Evolutionary conservation across 345 rosid species (phyloP).

Genomic region (Streptanthus diversifolius): DNA sequence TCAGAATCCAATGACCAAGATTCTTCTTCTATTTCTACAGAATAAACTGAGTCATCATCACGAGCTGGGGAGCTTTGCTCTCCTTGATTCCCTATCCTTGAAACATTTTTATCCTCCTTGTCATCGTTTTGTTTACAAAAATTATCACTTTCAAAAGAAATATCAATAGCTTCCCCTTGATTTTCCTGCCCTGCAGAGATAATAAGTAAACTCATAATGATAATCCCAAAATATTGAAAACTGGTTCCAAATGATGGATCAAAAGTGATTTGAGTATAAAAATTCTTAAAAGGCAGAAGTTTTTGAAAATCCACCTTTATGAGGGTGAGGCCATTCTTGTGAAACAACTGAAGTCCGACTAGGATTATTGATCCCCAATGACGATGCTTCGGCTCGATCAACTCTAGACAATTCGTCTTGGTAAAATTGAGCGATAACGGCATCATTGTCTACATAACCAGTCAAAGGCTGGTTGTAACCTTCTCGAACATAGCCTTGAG

Average conservation of each 20-base stretch:
- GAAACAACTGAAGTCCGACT: slow-evolving; percentile 48
- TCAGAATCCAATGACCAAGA: slow-evolving; percentile 58
- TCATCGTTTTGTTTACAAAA: slow-evolving; percentile 1
- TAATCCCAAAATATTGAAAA: neutral
- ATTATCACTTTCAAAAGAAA: slow-evolving; percentile 9
- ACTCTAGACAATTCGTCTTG: slow-evolving; percentile 75
- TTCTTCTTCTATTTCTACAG: slow-evolving; percentile 53
- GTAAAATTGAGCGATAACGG: slow-evolving; percentile 62
- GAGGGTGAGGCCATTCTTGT: slow-evolving; percentile 54
- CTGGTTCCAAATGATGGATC: neutral
- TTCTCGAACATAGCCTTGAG: slow-evolving; percentile 55
- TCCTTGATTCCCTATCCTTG: neutral
- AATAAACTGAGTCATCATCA: slow-evolving; percentile 40
- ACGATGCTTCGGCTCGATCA: slow-evolving; percentile 54
- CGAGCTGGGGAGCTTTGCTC: slow-evolving; percentile 26
- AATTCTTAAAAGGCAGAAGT: slow-evolving; percentile 30
- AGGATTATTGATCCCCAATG: slow-evolving; percentile 24
- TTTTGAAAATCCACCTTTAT: slow-evolving; percentile 20
- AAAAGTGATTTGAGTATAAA: slow-evolving; percentile 3
- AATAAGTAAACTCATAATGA: neutral
- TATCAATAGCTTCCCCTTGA: slow-evolving; percentile 20
- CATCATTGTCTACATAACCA: slow-evolving; percentile 62
- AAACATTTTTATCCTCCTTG: slow-evolving; percentile 30
- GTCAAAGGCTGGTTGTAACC: slow-evolving; percentile 41
- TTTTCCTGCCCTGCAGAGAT: slow-evolving; percentile 34